Percentiles rank a stretch among this genome's conserved stretches.
phyloP scores from a whole-genome alignment of 2,329 filamentous ascomycete species.

The Colletotrichum plurivorum region DNA sequence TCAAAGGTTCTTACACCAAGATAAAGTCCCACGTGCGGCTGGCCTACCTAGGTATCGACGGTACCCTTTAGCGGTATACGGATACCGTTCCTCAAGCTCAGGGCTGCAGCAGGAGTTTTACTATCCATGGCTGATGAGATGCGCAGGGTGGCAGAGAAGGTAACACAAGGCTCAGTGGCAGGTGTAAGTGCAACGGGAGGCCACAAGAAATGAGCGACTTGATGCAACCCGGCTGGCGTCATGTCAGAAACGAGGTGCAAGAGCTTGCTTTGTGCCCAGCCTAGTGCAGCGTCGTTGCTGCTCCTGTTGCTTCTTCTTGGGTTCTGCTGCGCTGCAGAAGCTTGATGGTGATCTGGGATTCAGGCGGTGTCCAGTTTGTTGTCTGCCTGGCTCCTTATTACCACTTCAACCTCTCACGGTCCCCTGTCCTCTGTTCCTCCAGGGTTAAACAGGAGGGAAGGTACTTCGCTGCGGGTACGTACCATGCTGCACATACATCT shows the following conservation, averaged over 20 bases:
- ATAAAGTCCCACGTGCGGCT: no score
- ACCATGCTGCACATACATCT: constrained; percentile 21
- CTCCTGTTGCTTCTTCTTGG: constrained; percentile 2
- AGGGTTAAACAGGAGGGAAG: neutral
- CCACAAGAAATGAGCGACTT: constrained; percentile 1
- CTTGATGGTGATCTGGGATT: constrained; percentile 11
- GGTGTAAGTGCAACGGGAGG: constrained; percentile 11
- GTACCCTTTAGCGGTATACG: no score
- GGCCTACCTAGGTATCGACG: no score
- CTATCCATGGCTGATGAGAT: neutral
- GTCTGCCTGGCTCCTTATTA: constrained; percentile 1
- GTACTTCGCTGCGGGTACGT: neutral
- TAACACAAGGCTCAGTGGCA: constrained; percentile 14
- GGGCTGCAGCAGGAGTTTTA: no score
- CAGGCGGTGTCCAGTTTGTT: neutral
- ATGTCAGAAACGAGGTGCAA: constrained; percentile 31
- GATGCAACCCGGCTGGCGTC: constrained; percentile 13
- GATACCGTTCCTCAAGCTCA: no score
- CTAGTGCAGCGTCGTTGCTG: neutral
- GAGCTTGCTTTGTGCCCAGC: neutral
- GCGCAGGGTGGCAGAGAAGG: neutral
- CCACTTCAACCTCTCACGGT: neutral
- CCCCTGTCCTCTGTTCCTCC: neutral
- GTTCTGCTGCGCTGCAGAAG: constrained; percentile 18
- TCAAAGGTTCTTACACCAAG: no score